Base-by-base conservation (phyloP, 768 basidiomycete species). In the Pleurotus giganteus region DNA sequence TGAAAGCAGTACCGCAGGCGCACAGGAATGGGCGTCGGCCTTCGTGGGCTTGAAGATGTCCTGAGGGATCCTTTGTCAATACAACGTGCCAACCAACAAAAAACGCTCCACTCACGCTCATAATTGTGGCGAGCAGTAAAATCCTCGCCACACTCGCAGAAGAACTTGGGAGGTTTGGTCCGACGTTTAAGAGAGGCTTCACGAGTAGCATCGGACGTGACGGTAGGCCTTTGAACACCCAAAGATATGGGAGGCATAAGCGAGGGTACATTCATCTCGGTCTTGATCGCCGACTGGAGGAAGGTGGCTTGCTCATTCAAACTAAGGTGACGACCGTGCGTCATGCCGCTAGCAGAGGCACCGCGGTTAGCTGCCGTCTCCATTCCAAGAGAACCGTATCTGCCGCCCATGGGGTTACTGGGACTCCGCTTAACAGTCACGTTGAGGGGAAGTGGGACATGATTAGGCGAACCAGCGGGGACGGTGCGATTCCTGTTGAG, bases 171-270 rank as follows among this genome's bases (percentile, higher is more conserved):
- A 2, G 15, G n/a, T n/a, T 51, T 51, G 21, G 34, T 26, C 4
- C 49, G 49, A 17, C 49, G 49, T 24, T 51, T 51, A 28, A 21
- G 12, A 13, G 49, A 29, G 8, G 49, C 49, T 9, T 34, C 49
- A 4, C 49, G 49, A 51, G 49, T 51, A 37, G 49, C 49, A 34
- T 51, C 49, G 4, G 49, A 51, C 11, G 49, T 51, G 19, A 51
- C 27, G 13, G 49, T 51, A 23, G n/a, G 49, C 21, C 49, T 51
- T 4, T 8, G 31, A 26, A 37, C 15, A 17, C 34, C 24, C 34
- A 37, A 1, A 23, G 49, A 51, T 4, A 45, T 27, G 12, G 44
- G 27, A 4, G 44, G 44, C 9, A 13, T 17, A 5, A 28, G 44
- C 8, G 27, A 26, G 23, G 44, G 44, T 13, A 45, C 26, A 7